phyloP scores from a whole-genome alignment of 139 green algal species.

The Tetradesmus lagerheimii region DNA sequence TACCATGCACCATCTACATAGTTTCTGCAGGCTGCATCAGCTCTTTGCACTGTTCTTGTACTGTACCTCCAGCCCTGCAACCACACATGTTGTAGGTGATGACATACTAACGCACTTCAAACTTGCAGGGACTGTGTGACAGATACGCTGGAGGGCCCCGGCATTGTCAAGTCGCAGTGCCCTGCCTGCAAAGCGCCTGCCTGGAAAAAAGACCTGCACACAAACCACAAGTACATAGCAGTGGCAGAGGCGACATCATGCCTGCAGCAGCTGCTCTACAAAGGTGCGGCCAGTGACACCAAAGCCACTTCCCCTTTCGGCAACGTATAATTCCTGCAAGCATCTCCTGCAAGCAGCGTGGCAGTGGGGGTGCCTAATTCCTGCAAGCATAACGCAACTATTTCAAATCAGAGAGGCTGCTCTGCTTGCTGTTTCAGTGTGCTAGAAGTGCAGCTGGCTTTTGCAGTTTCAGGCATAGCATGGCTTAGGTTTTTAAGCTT shows the following conservation, averaged over 20 bases:
- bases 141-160: slow-evolving; percentile 67
- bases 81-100: background rate
- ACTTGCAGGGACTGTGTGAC: slow-evolving; percentile 68
- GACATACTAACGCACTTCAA: background rate
- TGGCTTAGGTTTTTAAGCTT: no score
- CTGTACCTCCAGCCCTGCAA: background rate
- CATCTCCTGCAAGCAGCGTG: no score
- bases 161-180: slow-evolving; percentile 74
- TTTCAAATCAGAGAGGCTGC: background rate
- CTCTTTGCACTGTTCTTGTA: background rate
- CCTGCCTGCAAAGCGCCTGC: slow-evolving; percentile 63
- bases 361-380: background rate
- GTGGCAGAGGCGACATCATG: slow-evolving; percentile 1
- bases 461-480: no score
- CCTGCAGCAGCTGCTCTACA: slow-evolving; percentile 14
- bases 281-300: background rate
- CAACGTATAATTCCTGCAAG: background rate
- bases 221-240: slow-evolving; percentile 51
- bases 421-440: background rate
- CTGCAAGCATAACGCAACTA: no score
- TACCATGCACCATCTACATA: background rate
- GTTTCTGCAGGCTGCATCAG: background rate
- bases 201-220: slow-evolving; percentile 74
- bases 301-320: no score
- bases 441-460: background rate